Evolutionary conservation across 371 early-diverging fungal genomes (phyloP), one percentile per base, ranked within the genome.

Genomic region (Mucor ambiguus): DNA sequence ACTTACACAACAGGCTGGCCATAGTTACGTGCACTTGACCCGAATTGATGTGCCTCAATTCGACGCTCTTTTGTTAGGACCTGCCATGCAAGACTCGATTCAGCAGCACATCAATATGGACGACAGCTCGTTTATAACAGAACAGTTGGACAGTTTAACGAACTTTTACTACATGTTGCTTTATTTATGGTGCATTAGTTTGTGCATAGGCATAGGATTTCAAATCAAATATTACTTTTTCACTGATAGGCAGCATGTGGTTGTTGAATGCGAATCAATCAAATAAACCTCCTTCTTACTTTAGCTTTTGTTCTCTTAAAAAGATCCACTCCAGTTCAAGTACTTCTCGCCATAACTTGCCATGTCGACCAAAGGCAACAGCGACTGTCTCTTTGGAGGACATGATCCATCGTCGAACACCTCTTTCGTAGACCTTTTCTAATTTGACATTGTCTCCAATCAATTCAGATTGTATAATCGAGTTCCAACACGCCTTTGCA

Each of bases 401-500:
- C 49, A 75, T 41, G 35, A 80, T 76, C 83, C 83, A 82, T 59
- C 80, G 69, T 38, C 74, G 61, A n/a, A 78, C 74, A 44, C 75
- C 78, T 28, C 75, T 66, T 61, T 79, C 75, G 43, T 75, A 80
- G 1, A 74, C 74, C 29, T 74, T 77, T 48, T 78, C 78, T n/a
- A 76, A 48, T 26, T 48, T 54, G 4, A 52, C 38, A 18, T 61
- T 66, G 14, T 71, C 61, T 4, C 61, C 58, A 29, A 72, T 32
- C 3, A 77, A 11, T 37, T 82, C 80, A 2, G 66, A 55, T 58
- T 80, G 76, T 18, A 82, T 69, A 24, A 76, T 72, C 2, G 80
- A 73, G 38, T 92, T 91, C 90, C 89, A 91, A 7, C 84, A 72
- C 41, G 86, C 81, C 65, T 92, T 91, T 32, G 89, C 87, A 18